Evolutionary conservation across 805 yeast species (phyloP).

Genomic region (Sugiyamaella smithiae): DNA sequence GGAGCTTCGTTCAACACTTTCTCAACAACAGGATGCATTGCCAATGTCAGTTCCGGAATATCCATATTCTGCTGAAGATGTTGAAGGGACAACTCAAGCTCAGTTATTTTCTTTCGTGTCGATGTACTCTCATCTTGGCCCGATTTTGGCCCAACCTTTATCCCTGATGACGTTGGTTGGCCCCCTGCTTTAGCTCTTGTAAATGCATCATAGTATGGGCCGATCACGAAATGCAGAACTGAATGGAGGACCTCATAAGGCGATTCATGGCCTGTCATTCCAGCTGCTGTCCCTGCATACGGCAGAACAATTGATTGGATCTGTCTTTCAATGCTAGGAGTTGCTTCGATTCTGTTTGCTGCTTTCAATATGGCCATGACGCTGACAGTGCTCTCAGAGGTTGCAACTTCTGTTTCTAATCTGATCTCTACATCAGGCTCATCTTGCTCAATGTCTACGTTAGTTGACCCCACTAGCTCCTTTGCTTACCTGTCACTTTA

Average conservation of each 20-base stretch:
- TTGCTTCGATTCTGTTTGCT: conserved; percentile 17
- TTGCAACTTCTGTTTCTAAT: conserved; percentile 18
- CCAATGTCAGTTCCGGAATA: conserved; percentile 57
- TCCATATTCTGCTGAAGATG: conserved; percentile 66
- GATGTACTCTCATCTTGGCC: conserved; percentile 29
- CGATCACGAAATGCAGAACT: conserved; percentile 59
- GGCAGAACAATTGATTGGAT: conserved; percentile 40
- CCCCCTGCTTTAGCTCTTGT: conserved; percentile 17
- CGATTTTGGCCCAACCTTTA: not conserved
- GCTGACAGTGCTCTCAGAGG: conserved; percentile 13
- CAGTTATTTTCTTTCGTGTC: conserved; percentile 64
- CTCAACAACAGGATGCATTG: conserved; percentile 52
- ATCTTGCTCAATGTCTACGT: conserved; percentile 9
- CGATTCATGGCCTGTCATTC: conserved; percentile 14
- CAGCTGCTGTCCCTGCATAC: conserved; percentile 3
- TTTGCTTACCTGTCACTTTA: conserved; percentile 12
- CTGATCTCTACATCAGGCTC: not conserved
- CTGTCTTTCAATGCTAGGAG: conserved; percentile 27
- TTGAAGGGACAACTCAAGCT: conserved; percentile 62
- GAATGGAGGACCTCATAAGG: conserved; percentile 55
- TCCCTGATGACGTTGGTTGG: conserved; percentile 1
- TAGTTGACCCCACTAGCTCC: not conserved
- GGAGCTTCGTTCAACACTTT: conserved; percentile 36
- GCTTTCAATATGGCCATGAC: conserved; percentile 28
- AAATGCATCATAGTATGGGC: conserved; percentile 64